Base-by-base conservation (phyloP, 1,139 yeast genomes). In the Nakaseomyces bracarensis region DNA sequence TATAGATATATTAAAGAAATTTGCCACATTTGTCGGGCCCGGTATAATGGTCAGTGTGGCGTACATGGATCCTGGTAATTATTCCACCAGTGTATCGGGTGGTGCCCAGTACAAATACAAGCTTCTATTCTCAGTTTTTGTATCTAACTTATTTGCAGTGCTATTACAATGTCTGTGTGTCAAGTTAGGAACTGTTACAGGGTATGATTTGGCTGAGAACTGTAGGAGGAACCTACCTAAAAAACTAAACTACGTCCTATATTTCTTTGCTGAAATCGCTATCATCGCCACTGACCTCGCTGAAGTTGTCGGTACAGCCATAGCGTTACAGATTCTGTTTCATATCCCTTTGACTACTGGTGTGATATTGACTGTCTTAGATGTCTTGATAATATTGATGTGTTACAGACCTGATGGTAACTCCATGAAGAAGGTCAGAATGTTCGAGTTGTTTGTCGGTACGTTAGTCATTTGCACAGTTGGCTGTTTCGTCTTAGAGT, bases 31-130 rank as follows among this genome's bases (percentile, higher is more conserved):
- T 62, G 67, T 87, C 3, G 96, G 97, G 1, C 96, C 96, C 0
- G 97, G 97, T 0, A 72, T 89, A 38, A 80, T 89, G 91, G 94
- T 91, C 22, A 77, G 93, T 18, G 97, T 91, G 41, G 95, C 97
- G 0, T 91, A 89, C 58, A 85, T 91, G 83, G 98, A 91, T 57
- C 97, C 98, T 1, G 98, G 98, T 1, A 91, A 91, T 65, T 91
- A 89, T 64, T 82, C 96, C 25, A 86, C 97, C 2, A 91, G 94
- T 29, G 96, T 91, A 23, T 82, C 96, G 4, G 94, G 93, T 18
- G 96, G 96, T 43, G 87, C 95, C 13, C 80, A 82, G 39, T 89
- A 81, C 63, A 79, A 83, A 60, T 91, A 85, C 65, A 80, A 83
- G 53, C 70, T 91, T 43, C 66, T 91, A 22, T 91, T 91, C 59